Evolutionary conservation across 2,329 filamentous ascomycete species (phyloP), one percentile per base, ranked within the genome.

Genomic region (Fusarium sp.): DNA sequence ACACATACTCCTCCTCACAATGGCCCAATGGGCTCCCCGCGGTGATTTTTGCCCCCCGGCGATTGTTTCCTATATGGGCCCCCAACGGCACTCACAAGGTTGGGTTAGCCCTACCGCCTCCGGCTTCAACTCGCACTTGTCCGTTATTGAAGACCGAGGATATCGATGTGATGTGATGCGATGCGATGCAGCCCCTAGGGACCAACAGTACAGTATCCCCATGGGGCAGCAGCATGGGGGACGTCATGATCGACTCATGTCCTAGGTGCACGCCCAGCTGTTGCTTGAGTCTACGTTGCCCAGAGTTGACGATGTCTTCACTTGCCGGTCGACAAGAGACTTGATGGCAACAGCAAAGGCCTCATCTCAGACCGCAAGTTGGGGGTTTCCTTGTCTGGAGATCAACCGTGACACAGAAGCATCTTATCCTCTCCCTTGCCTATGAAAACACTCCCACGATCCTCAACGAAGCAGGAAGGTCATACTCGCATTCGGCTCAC

Each of bases 141-240:
- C 71, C 63, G 59, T 45, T n/a, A 18, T 57, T 52, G 22, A 65
- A 27, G 54, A 58, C 67, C 71, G 63, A 71, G 59, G 54, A 45
- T 64, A 54, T 54, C 16, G 35, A 54, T 35, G 29, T 14, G 37
- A 66, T n/a, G 24, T 13, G 13, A 20, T 22, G 42, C 54, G 34
- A 58, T 58, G 29, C 20, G 34, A 58, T 35, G 20, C 20, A 58
- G 56, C 56, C 34, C 24, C 22, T 14, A 5, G 47, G 27, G 47
- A 54, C 18, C 18, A 54, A 54, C 47, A 54, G 62, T 20, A 35
- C 47, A 52, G 62, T 20, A 35, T 64, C 42, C 62, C 62, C 37
- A 58, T 64, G 62, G 38, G 62, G 37, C 24, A 29, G 37, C 13
- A 11, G 34, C 35, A 37, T 66, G 29, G n/a, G 27, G 47, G 20